A percentile compares a stretch with the other conserved stretches of the same genome.
phyloP scores from a whole-genome alignment of 176 grass and related monocot species.

The Luzula sylvatica region DNA sequence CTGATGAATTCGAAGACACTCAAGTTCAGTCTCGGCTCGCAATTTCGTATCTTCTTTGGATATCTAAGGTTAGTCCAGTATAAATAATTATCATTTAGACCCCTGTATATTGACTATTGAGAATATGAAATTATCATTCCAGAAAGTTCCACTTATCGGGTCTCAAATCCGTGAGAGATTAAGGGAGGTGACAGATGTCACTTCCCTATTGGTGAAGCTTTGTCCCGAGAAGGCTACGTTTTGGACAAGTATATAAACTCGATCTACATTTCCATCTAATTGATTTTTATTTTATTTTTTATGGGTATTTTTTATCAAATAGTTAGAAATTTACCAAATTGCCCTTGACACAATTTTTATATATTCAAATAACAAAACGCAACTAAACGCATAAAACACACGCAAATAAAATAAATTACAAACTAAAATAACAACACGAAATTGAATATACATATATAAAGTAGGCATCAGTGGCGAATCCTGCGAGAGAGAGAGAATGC shows the following conservation, averaged over 20 bases:
- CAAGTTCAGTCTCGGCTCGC: conserved; percentile 29
- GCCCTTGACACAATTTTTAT: not conserved
- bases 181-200: conserved; percentile 8
- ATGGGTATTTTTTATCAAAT: not conserved
- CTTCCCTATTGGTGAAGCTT: conserved; percentile 14
- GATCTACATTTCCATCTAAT: no score
- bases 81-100: not conserved
- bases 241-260: conserved; percentile 9
- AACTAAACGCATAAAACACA: not conserved
- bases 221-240: conserved; percentile 15
- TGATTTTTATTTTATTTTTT: not conserved
- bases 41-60: conserved; percentile 31
- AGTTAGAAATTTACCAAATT: not conserved
- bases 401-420: not conserved
- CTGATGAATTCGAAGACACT: conserved; percentile 33
- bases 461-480: conserved; percentile 19
- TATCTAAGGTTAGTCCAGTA: conserved; percentile 24
- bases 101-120: not conserved
- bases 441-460: not conserved
- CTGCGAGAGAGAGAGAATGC: conserved; percentile 43
- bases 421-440: no score
- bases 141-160: not conserved
- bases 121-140: conserved; percentile 4
- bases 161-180: conserved; percentile 9
- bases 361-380: not conserved